A percentile compares a stretch with the other conserved stretches of the same genome.
Conservation (phyloP, 257 asterid genomes). For the Thymus quinquecostatus region DNA sequence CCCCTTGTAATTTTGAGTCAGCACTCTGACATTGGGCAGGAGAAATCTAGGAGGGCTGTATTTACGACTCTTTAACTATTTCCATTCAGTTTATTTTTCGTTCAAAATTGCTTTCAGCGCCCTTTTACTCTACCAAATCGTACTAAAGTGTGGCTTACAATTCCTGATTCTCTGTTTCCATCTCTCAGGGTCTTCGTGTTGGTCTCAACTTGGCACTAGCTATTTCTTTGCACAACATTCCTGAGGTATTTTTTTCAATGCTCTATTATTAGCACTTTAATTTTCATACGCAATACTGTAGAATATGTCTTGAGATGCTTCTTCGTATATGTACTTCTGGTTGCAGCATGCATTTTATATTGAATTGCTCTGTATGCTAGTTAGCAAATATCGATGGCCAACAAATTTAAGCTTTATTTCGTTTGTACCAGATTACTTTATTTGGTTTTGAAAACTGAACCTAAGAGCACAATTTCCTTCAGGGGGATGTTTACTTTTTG, state of each 20-base stretch:
- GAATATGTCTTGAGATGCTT: slow-evolving; percentile 20
- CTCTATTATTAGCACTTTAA: slow-evolving; percentile 13
- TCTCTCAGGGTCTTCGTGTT: slow-evolving; percentile 79
- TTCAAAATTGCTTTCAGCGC: background rate
- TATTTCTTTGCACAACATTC: slow-evolving; percentile 84
- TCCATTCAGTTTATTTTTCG: background rate
- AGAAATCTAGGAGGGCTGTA: background rate
- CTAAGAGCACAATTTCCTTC: no score
- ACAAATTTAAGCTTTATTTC: no score
- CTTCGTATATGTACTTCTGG: slow-evolving; percentile 11
- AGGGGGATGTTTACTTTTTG: no score
- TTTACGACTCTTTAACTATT: background rate
- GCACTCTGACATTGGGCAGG: background rate
- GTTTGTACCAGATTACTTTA: no score
- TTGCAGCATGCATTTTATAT: slow-evolving; percentile 15
- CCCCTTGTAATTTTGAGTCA: background rate
- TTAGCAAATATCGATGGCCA: no score
- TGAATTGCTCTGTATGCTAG: background rate
- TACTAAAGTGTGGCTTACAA: background rate
- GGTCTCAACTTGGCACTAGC: slow-evolving; percentile 92
- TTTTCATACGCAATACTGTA: slow-evolving; percentile 10
- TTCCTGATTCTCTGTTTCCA: slow-evolving; percentile 29
- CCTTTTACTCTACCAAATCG: background rate
- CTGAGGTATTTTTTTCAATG: slow-evolving; percentile 60
- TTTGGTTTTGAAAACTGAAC: no score